Percentiles rank a stretch among this genome's conserved stretches.
phyloP scores from a whole-genome alignment of 495 filamentous ascomycete genomes.

The Penicillium samsonianum region DNA sequence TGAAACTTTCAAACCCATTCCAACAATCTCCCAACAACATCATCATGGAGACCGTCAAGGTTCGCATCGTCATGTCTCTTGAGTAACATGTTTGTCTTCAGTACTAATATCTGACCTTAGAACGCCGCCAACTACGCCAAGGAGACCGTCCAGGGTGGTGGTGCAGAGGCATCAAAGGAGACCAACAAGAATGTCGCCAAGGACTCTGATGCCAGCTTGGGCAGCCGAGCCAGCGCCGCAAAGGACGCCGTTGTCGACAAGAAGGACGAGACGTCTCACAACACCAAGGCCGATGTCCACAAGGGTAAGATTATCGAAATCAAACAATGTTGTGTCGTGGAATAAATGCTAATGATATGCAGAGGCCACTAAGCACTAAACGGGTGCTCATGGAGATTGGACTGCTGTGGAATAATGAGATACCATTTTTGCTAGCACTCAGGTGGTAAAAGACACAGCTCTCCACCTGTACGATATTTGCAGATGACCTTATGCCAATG shows the following conservation, averaged over 20 bases:
- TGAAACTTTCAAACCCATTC: not conserved
- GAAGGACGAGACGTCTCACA: constrained; percentile 24
- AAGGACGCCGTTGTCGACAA: constrained; percentile 25
- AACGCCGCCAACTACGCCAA: constrained; percentile 27
- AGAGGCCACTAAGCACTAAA: constrained; percentile 9
- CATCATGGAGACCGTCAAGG: constrained; percentile 28
- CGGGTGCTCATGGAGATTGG: not conserved
- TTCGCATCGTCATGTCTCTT: not conserved
- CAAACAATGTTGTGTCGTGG: not conserved
- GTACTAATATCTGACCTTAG: constrained; percentile 7
- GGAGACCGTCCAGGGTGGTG: constrained; percentile 24
- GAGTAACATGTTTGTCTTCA: not conserved
- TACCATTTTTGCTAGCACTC: not conserved
- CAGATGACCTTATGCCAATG: not conserved
- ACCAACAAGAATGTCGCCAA: constrained; percentile 28
- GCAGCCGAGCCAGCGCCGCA: constrained; percentile 24
- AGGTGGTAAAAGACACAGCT: not conserved
- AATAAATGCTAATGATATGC: not conserved
- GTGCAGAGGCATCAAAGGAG: constrained; percentile 25
- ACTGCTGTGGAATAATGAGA: not conserved
- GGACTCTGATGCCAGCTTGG: constrained; percentile 19
- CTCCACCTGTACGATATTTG: not conserved
- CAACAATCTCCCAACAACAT: not conserved
- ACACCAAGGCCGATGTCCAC: constrained; percentile 28
- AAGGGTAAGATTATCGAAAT: constrained; percentile 15